phyloP scores from a whole-genome alignment of 2,329 filamentous ascomycete genomes.

The Fusarium sp. region DNA sequence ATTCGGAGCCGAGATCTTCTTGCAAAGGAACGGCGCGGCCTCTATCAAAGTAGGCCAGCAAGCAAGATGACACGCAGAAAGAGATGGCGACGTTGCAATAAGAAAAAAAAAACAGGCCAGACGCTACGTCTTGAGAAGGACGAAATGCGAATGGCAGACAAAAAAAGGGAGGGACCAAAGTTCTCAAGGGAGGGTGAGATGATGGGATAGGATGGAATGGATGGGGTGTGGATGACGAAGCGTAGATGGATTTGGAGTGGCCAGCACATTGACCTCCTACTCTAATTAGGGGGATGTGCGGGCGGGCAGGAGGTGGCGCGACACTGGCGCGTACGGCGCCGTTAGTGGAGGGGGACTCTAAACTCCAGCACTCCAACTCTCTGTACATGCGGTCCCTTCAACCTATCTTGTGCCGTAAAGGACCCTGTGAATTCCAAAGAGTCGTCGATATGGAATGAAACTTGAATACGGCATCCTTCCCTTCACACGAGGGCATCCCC shows the following conservation, averaged over 20 bases:
- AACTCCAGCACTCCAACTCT: neutral
- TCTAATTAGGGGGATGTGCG: conserved; percentile 32
- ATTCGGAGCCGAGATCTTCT: conserved; percentile 11
- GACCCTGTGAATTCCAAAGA: neutral
- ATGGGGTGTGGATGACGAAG: conserved; percentile 31
- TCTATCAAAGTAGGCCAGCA: conserved; percentile 53
- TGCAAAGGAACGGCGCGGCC: conserved; percentile 50
- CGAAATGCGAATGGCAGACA: conserved; percentile 20
- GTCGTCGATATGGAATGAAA: neutral
- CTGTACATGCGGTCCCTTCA: neutral
- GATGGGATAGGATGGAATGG: conserved; percentile 8
- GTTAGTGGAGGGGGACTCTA: conserved; percentile 9
- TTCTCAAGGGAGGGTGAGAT: conserved; percentile 29
- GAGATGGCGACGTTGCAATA: conserved; percentile 6
- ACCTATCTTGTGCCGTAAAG: neutral
- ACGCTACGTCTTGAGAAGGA: conserved; percentile 27
- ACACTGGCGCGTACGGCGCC: conserved; percentile 5
- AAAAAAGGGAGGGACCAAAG: conserved; percentile 24
- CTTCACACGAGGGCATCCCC: neutral
- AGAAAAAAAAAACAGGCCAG: conserved; percentile 8
- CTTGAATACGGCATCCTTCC: neutral
- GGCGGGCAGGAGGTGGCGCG: conserved; percentile 25
- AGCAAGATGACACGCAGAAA: conserved; percentile 8
- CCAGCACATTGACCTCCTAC: conserved; percentile 10
- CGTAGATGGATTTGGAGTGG: conserved; percentile 10